These are phyloP conservation scores for Monosporozyma aerobia DNA, from an alignment of 805 yeast species.

Conservation along the genomic window DNA sequence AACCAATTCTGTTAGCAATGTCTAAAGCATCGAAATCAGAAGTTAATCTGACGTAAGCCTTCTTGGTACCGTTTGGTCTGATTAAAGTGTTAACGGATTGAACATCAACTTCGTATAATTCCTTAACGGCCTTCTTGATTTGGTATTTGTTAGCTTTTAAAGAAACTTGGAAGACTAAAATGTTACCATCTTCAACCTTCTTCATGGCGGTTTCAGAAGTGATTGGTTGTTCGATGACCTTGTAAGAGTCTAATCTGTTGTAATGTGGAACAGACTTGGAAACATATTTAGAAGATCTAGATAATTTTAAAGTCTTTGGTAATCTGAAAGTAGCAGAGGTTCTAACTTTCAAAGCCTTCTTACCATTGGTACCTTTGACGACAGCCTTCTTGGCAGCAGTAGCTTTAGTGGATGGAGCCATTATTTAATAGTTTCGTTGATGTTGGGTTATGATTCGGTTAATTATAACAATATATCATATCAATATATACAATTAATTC, in stretches of 20 bases:
- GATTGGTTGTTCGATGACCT: constrained; percentile 87
- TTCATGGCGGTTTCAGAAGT: constrained; percentile 98
- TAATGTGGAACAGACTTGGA: constrained; percentile 94
- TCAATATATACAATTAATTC: background rate
- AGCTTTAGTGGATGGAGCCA: constrained; percentile 68
- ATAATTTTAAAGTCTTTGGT: constrained; percentile 92
- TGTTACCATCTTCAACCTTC: constrained; percentile 99
- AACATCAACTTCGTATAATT: constrained; percentile 94
- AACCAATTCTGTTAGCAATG: constrained; percentile 99
- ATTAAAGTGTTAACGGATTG: constrained; percentile 90
- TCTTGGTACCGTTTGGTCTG: constrained; percentile 99
- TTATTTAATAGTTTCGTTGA: constrained; percentile 20
- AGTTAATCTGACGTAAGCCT: constrained; percentile 98
- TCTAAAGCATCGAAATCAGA: constrained; percentile 99
- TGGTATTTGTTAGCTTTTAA: constrained; percentile 96
- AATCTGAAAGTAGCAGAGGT: constrained; percentile 90
- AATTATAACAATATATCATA: background rate
- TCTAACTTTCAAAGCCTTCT: constrained; percentile 88
- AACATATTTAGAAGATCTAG: constrained; percentile 93
- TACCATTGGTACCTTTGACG: constrained; percentile 90
- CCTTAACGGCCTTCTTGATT: constrained; percentile 97
- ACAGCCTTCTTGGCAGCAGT: constrained; percentile 97
- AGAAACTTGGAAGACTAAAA: constrained; percentile 97
- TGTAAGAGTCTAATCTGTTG: constrained; percentile 94
- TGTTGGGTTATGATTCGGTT: constrained; percentile 1